These are phyloP conservation scores for Podila minutissima DNA, from an alignment of 192 early-diverging fungal species.

Conservation along the genomic window DNA sequence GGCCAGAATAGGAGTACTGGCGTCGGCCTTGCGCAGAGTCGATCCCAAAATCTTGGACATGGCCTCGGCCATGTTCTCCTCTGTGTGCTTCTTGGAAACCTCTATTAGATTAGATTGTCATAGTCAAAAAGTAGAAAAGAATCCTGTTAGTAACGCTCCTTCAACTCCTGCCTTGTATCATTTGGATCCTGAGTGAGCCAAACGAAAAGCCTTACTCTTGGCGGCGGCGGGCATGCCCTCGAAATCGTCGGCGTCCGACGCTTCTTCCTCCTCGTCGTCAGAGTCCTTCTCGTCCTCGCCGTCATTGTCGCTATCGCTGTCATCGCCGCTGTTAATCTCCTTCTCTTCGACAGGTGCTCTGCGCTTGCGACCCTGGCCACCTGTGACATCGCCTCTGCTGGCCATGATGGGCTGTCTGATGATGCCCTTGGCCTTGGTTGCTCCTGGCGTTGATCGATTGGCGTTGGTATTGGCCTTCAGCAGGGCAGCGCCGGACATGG, in stretches of 20 bases:
- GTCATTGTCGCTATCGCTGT: constrained; percentile 46
- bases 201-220: constrained; percentile 27
- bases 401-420: constrained; percentile 29
- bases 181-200: not conserved
- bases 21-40: constrained; percentile 48
- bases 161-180: no score
- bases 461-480: constrained; percentile 46
- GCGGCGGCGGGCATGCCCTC: constrained; percentile 37
- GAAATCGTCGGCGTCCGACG: constrained; percentile 52
- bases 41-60: constrained; percentile 75
- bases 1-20: constrained; percentile 81
- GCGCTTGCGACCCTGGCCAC: constrained; percentile 35
- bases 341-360: constrained; percentile 17
- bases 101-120: constrained; percentile 12
- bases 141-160: not conserved
- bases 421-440: constrained; percentile 25
- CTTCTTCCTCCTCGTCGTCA: constrained; percentile 48
- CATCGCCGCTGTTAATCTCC: constrained; percentile 33
- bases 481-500: constrained; percentile 33
- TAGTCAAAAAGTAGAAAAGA: not conserved
- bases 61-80: constrained; percentile 70
- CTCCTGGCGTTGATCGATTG: constrained; percentile 8
- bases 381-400: constrained; percentile 40
- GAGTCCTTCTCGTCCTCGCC: constrained; percentile 56
- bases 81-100: constrained; percentile 59